Evolutionary conservation across 352 stramenopile species (phyloP).

Genomic region (Pythium coloratum): DNA sequence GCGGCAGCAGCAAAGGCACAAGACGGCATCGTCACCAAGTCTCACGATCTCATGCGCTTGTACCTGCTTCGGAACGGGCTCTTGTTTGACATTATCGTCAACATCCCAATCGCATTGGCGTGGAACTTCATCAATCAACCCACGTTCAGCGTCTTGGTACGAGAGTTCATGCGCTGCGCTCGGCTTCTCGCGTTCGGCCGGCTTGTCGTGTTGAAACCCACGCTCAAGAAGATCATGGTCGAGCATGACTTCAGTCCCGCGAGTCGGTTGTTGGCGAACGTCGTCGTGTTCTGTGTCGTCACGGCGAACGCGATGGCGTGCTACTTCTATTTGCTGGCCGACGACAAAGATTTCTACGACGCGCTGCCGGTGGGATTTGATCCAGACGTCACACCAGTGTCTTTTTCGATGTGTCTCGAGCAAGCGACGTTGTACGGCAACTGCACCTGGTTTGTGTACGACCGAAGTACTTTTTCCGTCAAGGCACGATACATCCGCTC

Average conservation of each 20-base stretch:
- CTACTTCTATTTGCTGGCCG: constrained; percentile 58
- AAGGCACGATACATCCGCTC: constrained; percentile 58
- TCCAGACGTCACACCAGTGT: constrained; percentile 25
- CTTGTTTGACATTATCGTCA: constrained; percentile 32
- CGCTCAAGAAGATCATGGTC: constrained; percentile 45
- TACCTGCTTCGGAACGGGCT: constrained; percentile 40
- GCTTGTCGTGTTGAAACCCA: constrained; percentile 36
- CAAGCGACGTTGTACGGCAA: constrained; percentile 51
- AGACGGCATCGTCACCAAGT: constrained; percentile 17
- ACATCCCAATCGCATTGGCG: constrained; percentile 38
- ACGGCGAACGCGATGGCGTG: constrained; percentile 50
- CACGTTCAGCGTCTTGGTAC: constrained; percentile 27
- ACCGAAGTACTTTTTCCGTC: constrained; percentile 57
- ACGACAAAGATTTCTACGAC: constrained; percentile 46
- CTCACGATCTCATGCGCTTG: constrained; percentile 21
- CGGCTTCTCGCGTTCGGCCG: constrained; percentile 49
- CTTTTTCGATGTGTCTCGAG: constrained; percentile 46
- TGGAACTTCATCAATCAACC: constrained; percentile 64
- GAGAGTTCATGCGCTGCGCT: constrained; percentile 38
- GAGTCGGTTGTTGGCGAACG: constrained; percentile 43
- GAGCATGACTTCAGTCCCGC: constrained; percentile 40
- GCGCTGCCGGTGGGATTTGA: constrained; percentile 36
- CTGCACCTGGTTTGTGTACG: constrained; percentile 74
- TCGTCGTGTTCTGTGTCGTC: constrained; percentile 43
- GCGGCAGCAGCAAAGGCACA: constrained; percentile 9